These are phyloP conservation scores for Suillus luteus DNA, from an alignment of 768 basidiomycete genomes.

Conservation along the genomic window DNA sequence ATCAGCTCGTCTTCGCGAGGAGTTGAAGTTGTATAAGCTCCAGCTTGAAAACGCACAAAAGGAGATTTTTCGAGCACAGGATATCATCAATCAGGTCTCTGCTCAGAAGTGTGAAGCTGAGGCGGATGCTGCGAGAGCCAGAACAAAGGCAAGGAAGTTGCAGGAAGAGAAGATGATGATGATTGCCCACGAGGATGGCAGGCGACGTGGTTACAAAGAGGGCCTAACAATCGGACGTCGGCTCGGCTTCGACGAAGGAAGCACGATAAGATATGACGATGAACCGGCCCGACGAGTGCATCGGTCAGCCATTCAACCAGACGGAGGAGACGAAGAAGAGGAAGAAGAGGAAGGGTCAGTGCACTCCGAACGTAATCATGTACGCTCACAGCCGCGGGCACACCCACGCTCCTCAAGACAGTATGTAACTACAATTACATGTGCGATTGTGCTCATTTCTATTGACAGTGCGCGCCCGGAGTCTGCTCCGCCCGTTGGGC, in stretches of 20 bases:
- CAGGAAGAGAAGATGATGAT: conserved; percentile 44
- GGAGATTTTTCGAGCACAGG: conserved; percentile 45
- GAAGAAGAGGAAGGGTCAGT: conserved; percentile 16
- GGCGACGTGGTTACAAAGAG: conserved; percentile 42
- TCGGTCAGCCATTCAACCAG: conserved; percentile 17
- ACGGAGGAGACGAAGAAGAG: conserved; percentile 16
- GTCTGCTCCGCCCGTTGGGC: conserved; percentile 31
- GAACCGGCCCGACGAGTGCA: conserved; percentile 17
- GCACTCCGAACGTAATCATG: conserved; percentile 24
- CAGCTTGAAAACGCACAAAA: conserved; percentile 47
- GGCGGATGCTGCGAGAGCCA: conserved; percentile 44
- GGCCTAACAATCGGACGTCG: conserved; percentile 39
- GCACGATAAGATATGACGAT: conserved; percentile 14
- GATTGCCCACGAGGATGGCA: conserved; percentile 46
- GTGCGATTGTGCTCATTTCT: conserved; percentile 7
- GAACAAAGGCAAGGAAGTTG: conserved; percentile 45
- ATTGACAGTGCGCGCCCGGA: conserved; percentile 27
- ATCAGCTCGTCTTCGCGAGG: conserved; percentile 38
- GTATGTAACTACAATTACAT: conserved; percentile 2
- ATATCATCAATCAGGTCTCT: conserved; percentile 44
- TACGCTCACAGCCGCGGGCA: conserved; percentile 17
- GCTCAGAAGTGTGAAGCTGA: conserved; percentile 47
- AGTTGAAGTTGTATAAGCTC: conserved; percentile 47
- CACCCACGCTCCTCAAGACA: conserved; percentile 20
- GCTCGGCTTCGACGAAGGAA: conserved; percentile 33